Base-by-base conservation (phyloP, 2,329 filamentous ascomycete genomes). In the Torrubiellomyces zombiae region DNA sequence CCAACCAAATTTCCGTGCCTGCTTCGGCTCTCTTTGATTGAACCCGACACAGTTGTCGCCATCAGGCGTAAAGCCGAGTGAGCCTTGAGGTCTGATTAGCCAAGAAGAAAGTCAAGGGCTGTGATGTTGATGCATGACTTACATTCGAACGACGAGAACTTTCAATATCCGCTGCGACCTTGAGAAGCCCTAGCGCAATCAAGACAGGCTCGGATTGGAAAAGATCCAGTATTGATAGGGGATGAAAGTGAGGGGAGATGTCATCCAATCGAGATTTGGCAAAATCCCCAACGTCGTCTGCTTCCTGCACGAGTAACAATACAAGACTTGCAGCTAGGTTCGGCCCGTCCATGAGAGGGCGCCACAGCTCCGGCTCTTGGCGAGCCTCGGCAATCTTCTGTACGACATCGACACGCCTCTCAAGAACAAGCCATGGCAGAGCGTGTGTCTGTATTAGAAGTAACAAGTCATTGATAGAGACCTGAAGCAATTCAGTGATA, bases 401-500 rank as follows among this genome's bases (percentile, higher is more conserved):
- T 20, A 98, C 75, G 10, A 91, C 65, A 29, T 92, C 80, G 29
- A 63, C 64, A 38, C 76, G 76, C 42, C 75, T 77, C 20, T 69
- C 75, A 19, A 93, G 56, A 3, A 98, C 79, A 11, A 98, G 62
- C 52, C 80, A 83, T 2, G 91, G 89, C 7, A 98, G 50, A 6
- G 85, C 85, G 38, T 89, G 69, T 9, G 69, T 63, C 45, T 94
- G 83, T 7, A 86, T 79, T 11, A 75, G 51, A 9, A 76, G 51
- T 7, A 94, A 59, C 21, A 95, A 71, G 26, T 79, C 71, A 21
- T 72, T 62, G 7, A 91, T 65, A 19, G 69, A 75, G 41, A 82
- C 75, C 25, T 75, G 72, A 18, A 94, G 60, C 16, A 95, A 52
- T 34, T 92, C 82, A 14, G 83, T 81, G 24, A 95, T 62, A 21